A percentile compares a stretch with the other conserved stretches of the same genome.
These are phyloP conservation scores for Vitis riparia DNA, from an alignment of 164 flowering plant genomes.

Conservation along the genomic window DNA sequence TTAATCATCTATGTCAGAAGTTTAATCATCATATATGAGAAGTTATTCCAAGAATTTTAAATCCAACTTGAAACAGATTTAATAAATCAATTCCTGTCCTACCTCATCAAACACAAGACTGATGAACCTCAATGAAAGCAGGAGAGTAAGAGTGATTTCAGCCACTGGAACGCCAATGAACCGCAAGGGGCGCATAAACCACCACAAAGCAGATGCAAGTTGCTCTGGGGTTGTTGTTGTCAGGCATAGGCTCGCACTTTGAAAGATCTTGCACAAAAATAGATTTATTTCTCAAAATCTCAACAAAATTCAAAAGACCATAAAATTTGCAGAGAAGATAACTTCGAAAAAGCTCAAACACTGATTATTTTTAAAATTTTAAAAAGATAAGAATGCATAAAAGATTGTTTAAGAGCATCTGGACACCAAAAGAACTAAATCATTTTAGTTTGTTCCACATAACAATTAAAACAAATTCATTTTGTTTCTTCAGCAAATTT, in stretches of 20 bases:
- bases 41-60: not conserved
- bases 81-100: slow-evolving; percentile 9
- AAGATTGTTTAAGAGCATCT: not conserved
- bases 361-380: not conserved
- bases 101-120: slow-evolving; percentile 96
- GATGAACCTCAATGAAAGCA: slow-evolving; percentile 91
- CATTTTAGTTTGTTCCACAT: not conserved
- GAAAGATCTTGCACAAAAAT: slow-evolving; percentile 68
- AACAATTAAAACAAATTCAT: not conserved
- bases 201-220: slow-evolving; percentile 79
- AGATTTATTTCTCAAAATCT: slow-evolving; percentile 19
- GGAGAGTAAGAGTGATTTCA: slow-evolving; percentile 81
- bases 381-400: not conserved
- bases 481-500: not conserved
- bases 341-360: slow-evolving; percentile 1
- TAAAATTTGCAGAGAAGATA: not conserved
- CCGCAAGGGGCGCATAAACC: slow-evolving; percentile 84
- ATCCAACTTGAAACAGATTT: too few relatives aligned
- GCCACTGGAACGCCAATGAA: slow-evolving; percentile 77
- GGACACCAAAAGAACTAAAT: not conserved
- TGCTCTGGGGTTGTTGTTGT: slow-evolving; percentile 92
- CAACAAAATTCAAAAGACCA: slow-evolving; percentile 14
- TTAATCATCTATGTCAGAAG: too few relatives aligned
- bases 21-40: not conserved
- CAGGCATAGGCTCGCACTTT: slow-evolving; percentile 95